A percentile compares a stretch with the other conserved stretches of the same genome.
phyloP scores from a whole-genome alignment of 2,329 filamentous ascomycete genomes.

The Ophiocordyceps camponoti-rufipedis region DNA sequence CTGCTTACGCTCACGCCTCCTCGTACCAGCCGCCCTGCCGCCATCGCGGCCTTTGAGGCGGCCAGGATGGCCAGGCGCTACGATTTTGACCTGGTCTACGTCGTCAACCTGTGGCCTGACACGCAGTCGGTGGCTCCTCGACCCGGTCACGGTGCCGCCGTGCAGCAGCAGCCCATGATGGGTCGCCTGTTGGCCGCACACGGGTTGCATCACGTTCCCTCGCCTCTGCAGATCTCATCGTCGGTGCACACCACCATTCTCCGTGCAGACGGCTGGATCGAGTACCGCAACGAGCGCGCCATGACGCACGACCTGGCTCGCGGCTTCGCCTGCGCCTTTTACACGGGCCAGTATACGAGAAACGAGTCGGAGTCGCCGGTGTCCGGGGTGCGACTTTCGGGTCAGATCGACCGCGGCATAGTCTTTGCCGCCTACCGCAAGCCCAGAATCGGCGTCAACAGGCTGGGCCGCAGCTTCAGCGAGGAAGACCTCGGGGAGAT shows the following conservation, averaged over 20 bases:
- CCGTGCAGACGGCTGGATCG: constrained; percentile 30
- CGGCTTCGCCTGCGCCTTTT: constrained; percentile 35
- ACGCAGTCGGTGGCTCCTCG: neutral
- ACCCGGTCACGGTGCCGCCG: too few species aligned
- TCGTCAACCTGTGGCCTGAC: constrained; percentile 38
- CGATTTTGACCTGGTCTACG: constrained; percentile 39
- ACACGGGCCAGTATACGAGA: constrained; percentile 20
- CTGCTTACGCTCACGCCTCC: constrained; percentile 27
- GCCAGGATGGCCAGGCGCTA: constrained; percentile 36
- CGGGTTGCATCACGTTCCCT: constrained; percentile 29
- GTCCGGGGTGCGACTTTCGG: constrained; percentile 7
- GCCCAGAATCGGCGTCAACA: constrained; percentile 19
- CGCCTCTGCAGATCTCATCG: constrained; percentile 32
- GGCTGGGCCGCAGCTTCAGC: constrained; percentile 15
- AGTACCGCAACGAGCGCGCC: constrained; percentile 27
- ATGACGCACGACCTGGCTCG: constrained; percentile 25
- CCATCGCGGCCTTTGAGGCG: constrained; percentile 32
- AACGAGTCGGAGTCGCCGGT: constrained; percentile 8
- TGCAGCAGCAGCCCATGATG: constrained; percentile 13
- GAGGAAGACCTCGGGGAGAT: constrained; percentile 25
- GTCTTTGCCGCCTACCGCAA: constrained; percentile 38
- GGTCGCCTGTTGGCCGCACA: constrained; percentile 36
- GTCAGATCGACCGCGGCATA: constrained; percentile 28
- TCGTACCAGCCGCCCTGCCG: constrained; percentile 22
- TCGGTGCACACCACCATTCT: constrained; percentile 32